Evolutionary conservation across 306 rosid species (phyloP).

Genomic region (Lathyrus oleraceus): DNA sequence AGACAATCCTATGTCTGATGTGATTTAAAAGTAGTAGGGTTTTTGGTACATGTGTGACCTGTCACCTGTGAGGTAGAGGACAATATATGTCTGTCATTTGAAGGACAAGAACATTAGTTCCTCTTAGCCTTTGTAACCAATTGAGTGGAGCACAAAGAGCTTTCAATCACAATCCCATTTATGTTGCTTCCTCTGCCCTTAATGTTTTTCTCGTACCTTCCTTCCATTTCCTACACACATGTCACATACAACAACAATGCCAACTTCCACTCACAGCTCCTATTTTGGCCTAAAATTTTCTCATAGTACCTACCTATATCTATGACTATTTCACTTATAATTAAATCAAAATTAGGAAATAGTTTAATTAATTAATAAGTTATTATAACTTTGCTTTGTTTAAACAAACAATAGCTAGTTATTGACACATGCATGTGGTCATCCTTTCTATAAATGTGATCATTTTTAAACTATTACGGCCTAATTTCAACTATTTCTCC

Average conservation of each 20-base stretch:
- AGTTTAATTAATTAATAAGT: neutral
- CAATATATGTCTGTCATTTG: slow-evolving; percentile 43
- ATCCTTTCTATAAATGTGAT: neutral
- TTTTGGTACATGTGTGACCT: slow-evolving; percentile 39
- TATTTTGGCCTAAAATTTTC: neutral
- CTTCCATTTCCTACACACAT: slow-evolving; percentile 17
- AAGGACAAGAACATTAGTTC: slow-evolving; percentile 46
- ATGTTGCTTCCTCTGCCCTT: slow-evolving; percentile 19
- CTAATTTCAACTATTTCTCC: too few relatives aligned
- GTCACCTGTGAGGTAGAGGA: slow-evolving; percentile 34
- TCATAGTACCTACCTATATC: neutral
- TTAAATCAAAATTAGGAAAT: neutral
- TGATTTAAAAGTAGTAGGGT: slow-evolving; percentile 45
- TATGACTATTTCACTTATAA: neutral
- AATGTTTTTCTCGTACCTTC: slow-evolving; percentile 19
- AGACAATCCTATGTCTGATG: slow-evolving; percentile 42
- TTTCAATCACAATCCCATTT: slow-evolving; percentile 37
- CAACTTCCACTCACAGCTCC: slow-evolving; percentile 32
- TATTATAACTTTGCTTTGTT: too few relatives aligned
- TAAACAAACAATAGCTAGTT: neutral
- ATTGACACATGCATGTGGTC: neutral
- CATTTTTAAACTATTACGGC: too few relatives aligned
- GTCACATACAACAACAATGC: slow-evolving; percentile 2
- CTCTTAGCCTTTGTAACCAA: slow-evolving; percentile 51
- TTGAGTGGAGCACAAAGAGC: slow-evolving; percentile 46